Conservation (phyloP, 2,329 filamentous ascomycete species). For the Monosporascus sp. region DNA sequence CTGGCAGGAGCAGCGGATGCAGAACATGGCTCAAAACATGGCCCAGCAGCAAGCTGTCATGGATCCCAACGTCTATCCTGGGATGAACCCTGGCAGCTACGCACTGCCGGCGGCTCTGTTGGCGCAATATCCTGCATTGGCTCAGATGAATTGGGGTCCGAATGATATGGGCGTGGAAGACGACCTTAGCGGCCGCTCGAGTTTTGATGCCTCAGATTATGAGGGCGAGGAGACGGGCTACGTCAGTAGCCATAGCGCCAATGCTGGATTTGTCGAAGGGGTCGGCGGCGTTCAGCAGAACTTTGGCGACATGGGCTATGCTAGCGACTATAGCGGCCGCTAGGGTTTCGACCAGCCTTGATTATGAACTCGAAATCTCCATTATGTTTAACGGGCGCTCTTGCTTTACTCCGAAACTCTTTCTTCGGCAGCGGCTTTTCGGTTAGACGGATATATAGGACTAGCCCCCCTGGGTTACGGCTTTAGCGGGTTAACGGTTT, state of each 20-base stretch:
- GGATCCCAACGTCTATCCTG: slow-evolving; percentile 50
- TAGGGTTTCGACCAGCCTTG: slow-evolving; percentile 7
- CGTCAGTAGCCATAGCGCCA: slow-evolving; percentile 49
- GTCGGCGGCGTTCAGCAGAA: slow-evolving; percentile 43
- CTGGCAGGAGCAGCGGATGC: slow-evolving; percentile 68
- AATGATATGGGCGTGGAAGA: slow-evolving; percentile 66
- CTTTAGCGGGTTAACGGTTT: slow-evolving; percentile 2
- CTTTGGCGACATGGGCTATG: slow-evolving; percentile 50
- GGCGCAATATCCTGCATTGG: slow-evolving; percentile 89
- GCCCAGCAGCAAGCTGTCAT: slow-evolving; percentile 39
- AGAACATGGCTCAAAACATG: slow-evolving; percentile 53
- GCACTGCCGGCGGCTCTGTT: slow-evolving; percentile 80
- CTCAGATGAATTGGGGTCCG: slow-evolving; percentile 75
- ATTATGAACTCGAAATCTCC: background rate
- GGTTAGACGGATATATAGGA: background rate
- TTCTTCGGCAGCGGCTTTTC: slow-evolving; percentile 1
- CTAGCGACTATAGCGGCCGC: slow-evolving; percentile 47
- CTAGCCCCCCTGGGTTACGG: background rate
- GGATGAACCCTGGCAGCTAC: slow-evolving; percentile 59
- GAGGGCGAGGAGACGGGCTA: slow-evolving; percentile 68
- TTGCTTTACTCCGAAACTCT: background rate
- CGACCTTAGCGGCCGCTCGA: slow-evolving; percentile 72
- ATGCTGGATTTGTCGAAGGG: slow-evolving; percentile 54
- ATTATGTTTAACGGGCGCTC: background rate
- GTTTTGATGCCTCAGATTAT: slow-evolving; percentile 76